Percentiles rank a stretch among this genome's conserved stretches.
phyloP scores from a whole-genome alignment of 495 filamentous ascomycete genomes.

The Rhizodiscina lignyota region DNA sequence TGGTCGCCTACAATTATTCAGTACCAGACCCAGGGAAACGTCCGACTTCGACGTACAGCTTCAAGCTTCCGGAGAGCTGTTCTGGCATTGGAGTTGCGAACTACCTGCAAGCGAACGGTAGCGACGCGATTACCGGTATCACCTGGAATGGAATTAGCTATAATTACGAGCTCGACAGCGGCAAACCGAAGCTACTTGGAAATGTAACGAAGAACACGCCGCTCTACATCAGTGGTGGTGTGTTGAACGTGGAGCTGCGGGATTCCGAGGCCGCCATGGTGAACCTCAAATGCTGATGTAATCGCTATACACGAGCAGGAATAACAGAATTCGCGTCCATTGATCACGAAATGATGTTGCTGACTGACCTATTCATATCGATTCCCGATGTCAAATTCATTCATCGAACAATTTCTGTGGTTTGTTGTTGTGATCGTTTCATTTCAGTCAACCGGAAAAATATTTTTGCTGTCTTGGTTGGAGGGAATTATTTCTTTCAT shows the following conservation, averaged over 20 bases:
- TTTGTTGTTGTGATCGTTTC: no score
- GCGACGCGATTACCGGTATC: conserved; percentile 14
- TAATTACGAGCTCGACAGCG: neutral
- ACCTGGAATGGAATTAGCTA: conserved; percentile 22
- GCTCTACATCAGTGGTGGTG: neutral
- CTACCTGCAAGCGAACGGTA: conserved; percentile 16
- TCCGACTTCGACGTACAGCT: conserved; percentile 6
- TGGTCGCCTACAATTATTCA: conserved; percentile 19
- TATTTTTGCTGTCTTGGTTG: no score
- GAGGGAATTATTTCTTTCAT: no score
- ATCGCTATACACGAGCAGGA: no score
- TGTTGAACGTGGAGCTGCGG: neutral
- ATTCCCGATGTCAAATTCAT: no score
- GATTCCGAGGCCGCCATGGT: neutral
- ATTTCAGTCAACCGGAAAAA: no score
- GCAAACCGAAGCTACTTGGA: neutral
- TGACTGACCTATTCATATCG: no score
- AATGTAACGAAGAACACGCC: neutral
- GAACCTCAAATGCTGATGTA: neutral
- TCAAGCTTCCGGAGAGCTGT: conserved; percentile 9
- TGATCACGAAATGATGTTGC: no score
- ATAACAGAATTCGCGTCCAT: no score
- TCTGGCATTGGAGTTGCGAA: conserved; percentile 14
- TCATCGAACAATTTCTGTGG: no score
- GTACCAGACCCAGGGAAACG: conserved; percentile 10